Conservation (phyloP, 306 rosid genomes). For the Trichosanthes truncata region DNA sequence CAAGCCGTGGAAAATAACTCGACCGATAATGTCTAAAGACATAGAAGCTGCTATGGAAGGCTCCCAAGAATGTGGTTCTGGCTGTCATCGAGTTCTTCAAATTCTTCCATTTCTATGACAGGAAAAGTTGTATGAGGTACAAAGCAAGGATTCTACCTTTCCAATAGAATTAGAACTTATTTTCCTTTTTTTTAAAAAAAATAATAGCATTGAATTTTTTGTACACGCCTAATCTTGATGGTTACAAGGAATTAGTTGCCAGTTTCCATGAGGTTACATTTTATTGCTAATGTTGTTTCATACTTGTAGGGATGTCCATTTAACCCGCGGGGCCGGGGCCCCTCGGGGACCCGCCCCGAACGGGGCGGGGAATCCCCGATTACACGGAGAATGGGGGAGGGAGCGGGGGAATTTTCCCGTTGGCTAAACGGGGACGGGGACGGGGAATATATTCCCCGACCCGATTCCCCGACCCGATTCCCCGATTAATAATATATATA, state of each 20-base stretch:
- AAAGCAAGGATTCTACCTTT: not conserved
- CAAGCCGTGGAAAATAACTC: constrained; percentile 29
- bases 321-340: too few relatives aligned
- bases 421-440: too few relatives aligned
- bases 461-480: too few relatives aligned
- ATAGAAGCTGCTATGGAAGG: not conserved
- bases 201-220: not conserved
- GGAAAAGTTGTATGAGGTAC: not conserved
- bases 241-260: not conserved
- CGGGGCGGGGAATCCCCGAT: too few relatives aligned
- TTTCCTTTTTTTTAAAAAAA: not conserved
- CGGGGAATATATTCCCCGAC: too few relatives aligned
- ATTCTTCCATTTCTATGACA: not conserved
- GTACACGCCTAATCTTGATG: not conserved
- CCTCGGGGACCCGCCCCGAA: too few relatives aligned
- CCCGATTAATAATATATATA: too few relatives aligned
- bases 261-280: not conserved
- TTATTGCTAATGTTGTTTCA: not conserved
- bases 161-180: not conserved
- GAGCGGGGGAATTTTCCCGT: too few relatives aligned
- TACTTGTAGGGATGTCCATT: too few relatives aligned
- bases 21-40: not conserved
- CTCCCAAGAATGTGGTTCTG: not conserved
- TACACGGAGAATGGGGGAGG: too few relatives aligned
- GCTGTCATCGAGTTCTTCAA: not conserved